Base-by-base conservation (phyloP, 2,329 filamentous ascomycete genomes). In the Pezicula neosporulosa region DNA sequence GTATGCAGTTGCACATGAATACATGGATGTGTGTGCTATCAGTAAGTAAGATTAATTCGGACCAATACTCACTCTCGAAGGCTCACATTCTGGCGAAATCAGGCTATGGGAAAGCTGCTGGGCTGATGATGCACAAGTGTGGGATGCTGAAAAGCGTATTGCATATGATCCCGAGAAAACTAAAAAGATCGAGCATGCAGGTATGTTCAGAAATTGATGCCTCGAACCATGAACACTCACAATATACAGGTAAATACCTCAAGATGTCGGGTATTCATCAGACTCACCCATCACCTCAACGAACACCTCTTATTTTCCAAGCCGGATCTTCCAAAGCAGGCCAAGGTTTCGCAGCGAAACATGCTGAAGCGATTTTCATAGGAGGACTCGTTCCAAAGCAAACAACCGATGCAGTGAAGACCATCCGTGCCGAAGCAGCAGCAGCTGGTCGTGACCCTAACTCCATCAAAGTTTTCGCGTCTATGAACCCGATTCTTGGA, bases 301-400 rank as follows among this genome's bases (percentile, higher is more conserved):
- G 85, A 2, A 87, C 84, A 1, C 85, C 85, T 0, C 70, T 88
- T 1, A 75, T 88, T 5, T 71, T 88, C 2, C 85, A 89, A 64
- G 85, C 85, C 0, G 85, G 85, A 0, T 84, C 84, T 0, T 86
- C 81, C 0, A 78, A 75, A 44, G 77, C 83, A 0, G 85, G 85
- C 1, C 86, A 66, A 70, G 0, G 5, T 21, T 88, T 88, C 58
- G 83, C 83, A 0, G 82, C 83, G 0, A 78, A 83, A 57, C 83
- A 88, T 61, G 85, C 85, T 0, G 85, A 89, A 60, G 83, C 77
- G 2, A 83, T 88, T 44, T 88, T 88, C 58, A 79, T 86, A 0
- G 82, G 78, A 0, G 81, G 81, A 0, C 83, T 87, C 61, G 77
- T 77, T 2, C 83, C 85, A 0, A 68, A 71, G 1, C 79, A 83